Conservation (phyloP, 2,329 filamentous ascomycete species). For the Aspergillus arachidicola region DNA sequence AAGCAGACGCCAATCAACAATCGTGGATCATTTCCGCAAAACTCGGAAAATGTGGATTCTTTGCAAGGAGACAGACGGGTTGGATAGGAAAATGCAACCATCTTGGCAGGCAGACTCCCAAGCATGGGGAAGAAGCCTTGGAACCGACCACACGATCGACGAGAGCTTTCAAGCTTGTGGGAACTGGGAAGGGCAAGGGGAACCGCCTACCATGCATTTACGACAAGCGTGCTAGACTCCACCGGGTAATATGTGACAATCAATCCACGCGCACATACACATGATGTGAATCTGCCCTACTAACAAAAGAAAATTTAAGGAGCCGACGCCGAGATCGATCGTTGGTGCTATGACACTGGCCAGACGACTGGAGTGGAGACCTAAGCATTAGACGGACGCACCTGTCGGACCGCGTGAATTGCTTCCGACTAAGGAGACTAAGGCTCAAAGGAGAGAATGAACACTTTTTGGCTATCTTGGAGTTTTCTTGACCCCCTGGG, state of each 20-base stretch:
- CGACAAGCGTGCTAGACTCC: not conserved
- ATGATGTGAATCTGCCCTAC: not conserved
- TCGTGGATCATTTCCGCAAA: not conserved
- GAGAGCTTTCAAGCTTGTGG: not conserved
- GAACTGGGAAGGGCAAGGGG: not conserved
- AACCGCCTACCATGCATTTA: not conserved
- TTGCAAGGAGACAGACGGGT: not conserved
- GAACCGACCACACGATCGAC: not conserved
- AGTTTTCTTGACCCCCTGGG: not conserved
- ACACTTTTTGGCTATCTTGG: not conserved
- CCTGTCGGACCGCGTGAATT: slow-evolving; percentile 6
- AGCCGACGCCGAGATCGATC: slow-evolving; percentile 9
- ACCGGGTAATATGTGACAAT: not conserved
- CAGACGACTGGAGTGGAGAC: not conserved
- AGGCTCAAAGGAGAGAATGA: not conserved
- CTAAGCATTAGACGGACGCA: slow-evolving; percentile 1
- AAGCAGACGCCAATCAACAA: not conserved
- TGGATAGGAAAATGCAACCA: not conserved
- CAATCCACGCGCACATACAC: not conserved
- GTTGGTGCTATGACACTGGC: slow-evolving; percentile 7
- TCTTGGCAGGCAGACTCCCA: slow-evolving; percentile 6
- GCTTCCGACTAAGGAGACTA: not conserved
- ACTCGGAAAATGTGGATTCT: not conserved
- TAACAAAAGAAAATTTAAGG: slow-evolving; percentile 5
- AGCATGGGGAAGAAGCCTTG: slow-evolving; percentile 2